These are phyloP conservation scores for Hemisphaericaspora xylanilytica DNA, from an alignment of 1,139 yeast genomes.

Conservation along the genomic window DNA sequence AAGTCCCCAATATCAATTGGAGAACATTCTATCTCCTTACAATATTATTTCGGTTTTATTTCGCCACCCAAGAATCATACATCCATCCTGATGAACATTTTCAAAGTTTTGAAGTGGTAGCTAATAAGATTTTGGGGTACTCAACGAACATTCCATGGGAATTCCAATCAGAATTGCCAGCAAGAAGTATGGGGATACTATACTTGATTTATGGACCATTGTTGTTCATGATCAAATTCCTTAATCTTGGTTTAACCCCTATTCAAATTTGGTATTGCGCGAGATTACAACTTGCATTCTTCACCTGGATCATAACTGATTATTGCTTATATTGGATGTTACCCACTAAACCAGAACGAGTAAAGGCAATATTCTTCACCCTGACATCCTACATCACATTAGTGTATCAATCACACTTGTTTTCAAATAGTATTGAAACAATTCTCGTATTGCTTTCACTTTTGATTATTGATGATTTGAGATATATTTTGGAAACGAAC, in stretches of 20 bases:
- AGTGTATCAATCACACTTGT: slow-evolving; percentile 81
- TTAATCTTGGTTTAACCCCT: slow-evolving; percentile 33
- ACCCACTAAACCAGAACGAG: slow-evolving; percentile 58
- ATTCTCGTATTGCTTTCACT: slow-evolving; percentile 57
- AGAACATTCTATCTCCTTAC: slow-evolving; percentile 41
- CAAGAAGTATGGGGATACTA: slow-evolving; percentile 73
- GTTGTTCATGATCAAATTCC: slow-evolving; percentile 28
- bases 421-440: slow-evolving; percentile 86
- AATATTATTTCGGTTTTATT: slow-evolving; percentile 49
- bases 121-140: slow-evolving; percentile 48
- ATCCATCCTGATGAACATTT: slow-evolving; percentile 98
- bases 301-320: slow-evolving; percentile 62
- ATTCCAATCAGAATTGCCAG: slow-evolving; percentile 55
- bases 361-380: slow-evolving; percentile 63
- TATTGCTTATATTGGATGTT: slow-evolving; percentile 48
- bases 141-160: slow-evolving; percentile 81
- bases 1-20: slow-evolving; percentile 34
- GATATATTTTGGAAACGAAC: slow-evolving; percentile 26
- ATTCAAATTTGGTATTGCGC: slow-evolving; percentile 52
- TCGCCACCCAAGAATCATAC: slow-evolving; percentile 74
- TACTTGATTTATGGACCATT: slow-evolving; percentile 71
- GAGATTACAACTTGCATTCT: slow-evolving; percentile 55
- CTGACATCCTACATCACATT: slow-evolving; percentile 79
- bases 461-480: slow-evolving; percentile 47
- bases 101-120: slow-evolving; percentile 77